Base-by-base conservation (phyloP, 495 filamentous ascomycete genomes). In the Lasiosphaeris hirsuta region DNA sequence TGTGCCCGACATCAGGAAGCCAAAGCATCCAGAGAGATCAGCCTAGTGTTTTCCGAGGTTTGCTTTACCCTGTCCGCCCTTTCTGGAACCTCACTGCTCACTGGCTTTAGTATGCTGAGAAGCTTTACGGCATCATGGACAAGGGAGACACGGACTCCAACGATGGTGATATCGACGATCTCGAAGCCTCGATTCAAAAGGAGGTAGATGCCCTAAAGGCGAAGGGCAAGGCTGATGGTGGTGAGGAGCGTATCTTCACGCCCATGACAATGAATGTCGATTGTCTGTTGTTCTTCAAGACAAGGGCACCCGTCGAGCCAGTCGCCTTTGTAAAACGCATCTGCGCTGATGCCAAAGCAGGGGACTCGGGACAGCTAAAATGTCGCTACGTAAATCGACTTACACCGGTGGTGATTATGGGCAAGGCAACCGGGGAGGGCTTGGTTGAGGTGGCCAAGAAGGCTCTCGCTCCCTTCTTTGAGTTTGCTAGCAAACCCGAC, bases 351-450 rank as follows among this genome's bases (percentile, higher is more conserved):
- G 82, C 84, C 58, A 73, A 75, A 48, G 66, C 63, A 35, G 71
- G 35, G 38, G 61, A 74, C 57, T 57, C 73, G 76, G 43, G 72
- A 67, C n/a, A 78, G 69, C 83, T 89, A 67, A 81, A 78, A 57
- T 84, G 81, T 58, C 84, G 90, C 53, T 96, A 83, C 65, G 80
- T 92, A 30, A 92, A 94, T 70, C 81, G 95, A 56, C 75, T 99
- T 62, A 95, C 90, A 14, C 94, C 94, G 2, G 80, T 96, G 56
- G 84, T 78, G 4, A 70, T 80, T 14, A 88, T 88, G 45, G 88
- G 82, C 1, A 96, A 90, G 71, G 91, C 92, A 14, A 87, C 87
- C 11, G 84, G 87, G 62, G 80, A 86, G 43, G 90, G 90, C 7
- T 49, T 97, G 5, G 82, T 84, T 23, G 86, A 85, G 51, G 81